Evolutionary conservation across 1,284 basidiomycete genomes (phyloP).

Genomic region (Fistulinella cinereoalba): DNA sequence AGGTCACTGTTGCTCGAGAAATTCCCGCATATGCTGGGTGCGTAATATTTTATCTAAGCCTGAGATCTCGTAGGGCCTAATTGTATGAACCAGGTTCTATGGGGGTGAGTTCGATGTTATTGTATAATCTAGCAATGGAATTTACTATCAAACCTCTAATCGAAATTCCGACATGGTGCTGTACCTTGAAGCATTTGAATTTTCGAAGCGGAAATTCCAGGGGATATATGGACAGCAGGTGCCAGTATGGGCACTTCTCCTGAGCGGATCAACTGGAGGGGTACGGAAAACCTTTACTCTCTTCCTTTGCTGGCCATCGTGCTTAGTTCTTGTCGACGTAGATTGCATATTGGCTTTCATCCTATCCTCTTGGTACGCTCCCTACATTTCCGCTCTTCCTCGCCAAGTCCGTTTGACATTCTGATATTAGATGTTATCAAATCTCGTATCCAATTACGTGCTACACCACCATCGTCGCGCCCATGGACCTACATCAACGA

Average conservation of each 20-base stretch:
- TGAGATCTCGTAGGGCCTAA: too few species aligned
- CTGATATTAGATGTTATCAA: slow-evolving; percentile 94
- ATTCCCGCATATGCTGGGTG: slow-evolving; percentile 94
- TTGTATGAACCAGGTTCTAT: slow-evolving; percentile 66
- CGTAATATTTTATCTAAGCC: too few species aligned
- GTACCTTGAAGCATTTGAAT: slow-evolving; percentile 72
- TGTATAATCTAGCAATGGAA: neutral
- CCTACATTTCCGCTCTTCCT: neutral
- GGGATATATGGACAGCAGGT: slow-evolving; percentile 60
- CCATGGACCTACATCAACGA: slow-evolving; percentile 80
- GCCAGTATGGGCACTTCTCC: slow-evolving; percentile 87
- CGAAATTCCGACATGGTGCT: too few species aligned
- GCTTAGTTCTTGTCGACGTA: slow-evolving; percentile 27
- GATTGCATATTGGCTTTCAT: slow-evolving; percentile 93
- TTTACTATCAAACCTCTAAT: too few species aligned
- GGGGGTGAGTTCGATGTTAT: slow-evolving; percentile 46
- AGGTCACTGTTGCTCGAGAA: slow-evolving; percentile 91
- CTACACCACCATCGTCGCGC: slow-evolving; percentile 71
- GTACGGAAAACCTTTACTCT: slow-evolving; percentile 34
- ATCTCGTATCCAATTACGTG: slow-evolving; percentile 81
- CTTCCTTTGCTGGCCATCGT: too few species aligned
- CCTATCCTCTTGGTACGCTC: slow-evolving; percentile 75
- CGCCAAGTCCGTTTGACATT: too few species aligned
- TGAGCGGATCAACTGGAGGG: slow-evolving; percentile 87
- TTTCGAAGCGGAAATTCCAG: slow-evolving; percentile 76